Conservation (phyloP, 1,139 yeast species). For the Geotrichum candidum region DNA sequence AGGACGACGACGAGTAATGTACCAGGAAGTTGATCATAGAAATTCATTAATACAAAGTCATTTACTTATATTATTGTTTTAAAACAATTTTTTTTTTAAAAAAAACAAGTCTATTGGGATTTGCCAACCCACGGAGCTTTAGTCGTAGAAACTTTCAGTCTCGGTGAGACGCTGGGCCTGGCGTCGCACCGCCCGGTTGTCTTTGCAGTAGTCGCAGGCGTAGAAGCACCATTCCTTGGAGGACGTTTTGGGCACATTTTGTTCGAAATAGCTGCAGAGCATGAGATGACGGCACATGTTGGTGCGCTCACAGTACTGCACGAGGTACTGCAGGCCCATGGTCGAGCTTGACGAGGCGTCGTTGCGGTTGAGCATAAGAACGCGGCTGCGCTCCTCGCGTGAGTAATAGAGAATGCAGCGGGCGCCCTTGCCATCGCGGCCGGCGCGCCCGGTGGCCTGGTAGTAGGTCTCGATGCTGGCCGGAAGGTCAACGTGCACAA, state of each 20-base stretch:
- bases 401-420: conserved; percentile 71
- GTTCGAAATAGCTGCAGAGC: conserved; percentile 77
- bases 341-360: background rate
- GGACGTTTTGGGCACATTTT: conserved; percentile 31
- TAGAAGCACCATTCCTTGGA: conserved; percentile 27
- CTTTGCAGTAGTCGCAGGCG: conserved; percentile 35
- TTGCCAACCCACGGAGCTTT: background rate
- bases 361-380: conserved; percentile 24
- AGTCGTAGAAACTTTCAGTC: conserved; percentile 2
- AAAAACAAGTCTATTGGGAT: background rate
- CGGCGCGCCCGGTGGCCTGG: conserved; percentile 94
- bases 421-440: conserved; percentile 77
- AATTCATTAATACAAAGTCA: background rate
- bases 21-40: background rate
- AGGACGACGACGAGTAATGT: conserved; percentile 19
- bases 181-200: conserved; percentile 14
- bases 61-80: background rate
- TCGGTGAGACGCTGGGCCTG: conserved; percentile 10
- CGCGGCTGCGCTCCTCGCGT: conserved; percentile 47
- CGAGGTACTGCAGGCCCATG: conserved; percentile 31
- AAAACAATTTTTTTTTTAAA: background rate
- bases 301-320: conserved; percentile 75
- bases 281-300: conserved; percentile 76
- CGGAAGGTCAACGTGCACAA: conserved; percentile 77
- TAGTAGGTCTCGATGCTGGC: conserved; percentile 84